Evolutionary conservation across 2,329 filamentous ascomycete species (phyloP), one percentile per base, ranked within the genome.

Genomic region (Tetracladium maxilliforme): DNA sequence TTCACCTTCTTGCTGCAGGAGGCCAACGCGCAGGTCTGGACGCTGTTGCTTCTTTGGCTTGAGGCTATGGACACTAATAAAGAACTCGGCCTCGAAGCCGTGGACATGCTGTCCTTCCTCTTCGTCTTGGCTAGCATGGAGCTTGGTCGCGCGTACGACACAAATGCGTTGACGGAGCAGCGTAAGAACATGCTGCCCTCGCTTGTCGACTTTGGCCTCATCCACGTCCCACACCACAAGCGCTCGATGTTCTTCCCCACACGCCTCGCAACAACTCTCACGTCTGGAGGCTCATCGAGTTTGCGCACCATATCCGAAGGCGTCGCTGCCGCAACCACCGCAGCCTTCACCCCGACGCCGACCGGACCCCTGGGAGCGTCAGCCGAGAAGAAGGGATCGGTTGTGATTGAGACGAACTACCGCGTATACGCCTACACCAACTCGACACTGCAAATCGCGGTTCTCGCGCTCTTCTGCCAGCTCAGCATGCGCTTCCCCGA

Each of bases 321-420:
- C 7, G 70, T 86, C 36, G 62, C 71, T 16, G 75, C 76, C 21
- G 75, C 75, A 6, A 64, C 72, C 2, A 52, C 56, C n/a, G 47
- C 40, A 22, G 51, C 35, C 24, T 44, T 44, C 25, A 32, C 25
- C 37, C 39, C 29, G 37, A 44, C 25, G 29, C 41, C 9, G 30
- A 28, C 19, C 22, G 32, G 19, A 21, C 32, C 12, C 22, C 37
- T 12, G 33, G 40, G 18, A 16, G 30, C 17, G 38, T 43, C 29
- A 23, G 37, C 38, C 35, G 52, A 50, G 11, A 52, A 60, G 33
- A 73, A 74, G 41, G 86, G 86, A 33, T 90, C 83, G 56, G 83
- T 98, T 44, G 86, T 98, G 41, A 70, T 98, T 37, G 90, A 98
- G 57, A 98, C 90, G 7, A 98, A 98, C 54, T 95, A 94, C 56